Evolutionary conservation across 164 flowering plant genomes (phyloP), one percentile per base, ranked within the genome.

Genomic region (Tetrastigma voinierianum): DNA sequence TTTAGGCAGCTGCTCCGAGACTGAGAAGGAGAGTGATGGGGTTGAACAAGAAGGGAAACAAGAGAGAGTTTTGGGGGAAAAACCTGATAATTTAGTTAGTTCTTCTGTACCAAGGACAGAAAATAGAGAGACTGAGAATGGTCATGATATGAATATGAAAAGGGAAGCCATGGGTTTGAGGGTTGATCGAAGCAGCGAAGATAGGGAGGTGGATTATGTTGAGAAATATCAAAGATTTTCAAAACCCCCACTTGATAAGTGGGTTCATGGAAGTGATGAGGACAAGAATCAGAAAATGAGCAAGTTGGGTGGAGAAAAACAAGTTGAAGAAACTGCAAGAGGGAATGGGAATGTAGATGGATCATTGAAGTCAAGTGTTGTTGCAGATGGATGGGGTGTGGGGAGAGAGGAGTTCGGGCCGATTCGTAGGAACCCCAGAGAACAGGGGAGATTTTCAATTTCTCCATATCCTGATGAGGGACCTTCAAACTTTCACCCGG

Each of bases 401-500:
- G 67, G 49, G 69, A 56, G 16, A 67, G 53, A 17, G 64, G 48
- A 45, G 23, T 52, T 54, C 66, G 75, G 70, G 20, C 62, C 64
- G 32, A 47, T 64, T 45, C 57, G 18, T 18, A 70, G 64, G 62
- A 70, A 18, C 40, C 24, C 55, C 20, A 70, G 73, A 67, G 71
- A 75, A 60, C 68, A 59, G 43, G 48, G 58, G 46, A 76, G 72
- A 43, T 75, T 65, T 58, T 57, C 79, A 16, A 66, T 71, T 61
- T 74, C 73, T 12, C 70, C 66, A 16, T 59, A 57, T 59, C 53
- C 52, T 2, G 72, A 75, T 21, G 84, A 75, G 49, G 81, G 79
- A 4, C 75, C 84, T 17, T 80, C 83, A 19, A 68, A 43, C 62
- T 66, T 40, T 67, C 74, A 25, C 10, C 65, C 40, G 0, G 67